These are phyloP conservation scores for Leptodermis oblonga DNA, from an alignment of 257 asterid species.

Conservation along the genomic window DNA sequence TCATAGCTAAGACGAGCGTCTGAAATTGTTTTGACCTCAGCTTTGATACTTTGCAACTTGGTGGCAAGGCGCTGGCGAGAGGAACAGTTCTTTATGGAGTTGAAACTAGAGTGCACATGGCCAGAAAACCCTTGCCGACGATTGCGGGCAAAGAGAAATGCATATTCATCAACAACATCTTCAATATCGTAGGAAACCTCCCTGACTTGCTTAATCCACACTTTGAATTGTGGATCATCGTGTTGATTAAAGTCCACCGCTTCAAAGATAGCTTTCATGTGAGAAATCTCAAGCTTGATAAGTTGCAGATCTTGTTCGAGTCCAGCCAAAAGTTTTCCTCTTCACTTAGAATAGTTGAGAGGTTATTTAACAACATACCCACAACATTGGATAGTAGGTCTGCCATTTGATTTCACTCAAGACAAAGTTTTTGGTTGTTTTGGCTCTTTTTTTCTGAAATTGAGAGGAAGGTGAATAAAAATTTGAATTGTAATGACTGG, in stretches of 20 bases:
- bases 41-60: neutral
- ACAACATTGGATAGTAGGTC: no score
- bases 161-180: neutral
- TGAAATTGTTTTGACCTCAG: neutral
- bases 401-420: no score
- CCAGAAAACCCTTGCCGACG: neutral
- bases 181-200: neutral
- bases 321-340: no score
- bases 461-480: no score
- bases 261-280: slow-evolving; percentile 1
- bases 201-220: neutral
- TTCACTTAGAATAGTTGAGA: no score
- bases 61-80: neutral
- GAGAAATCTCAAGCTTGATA: neutral
- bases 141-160: neutral
- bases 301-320: neutral
- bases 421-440: no score
- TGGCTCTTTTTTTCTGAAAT: no score
- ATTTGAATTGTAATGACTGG: no score
- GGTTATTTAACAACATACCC: no score
- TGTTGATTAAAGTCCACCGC: neutral
- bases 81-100: neutral
- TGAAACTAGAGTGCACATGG: neutral
- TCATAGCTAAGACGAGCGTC: neutral
- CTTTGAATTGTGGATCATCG: neutral